Conservation (phyloP, 2,329 filamentous ascomycete genomes). For the Penicillium sp. region DNA sequence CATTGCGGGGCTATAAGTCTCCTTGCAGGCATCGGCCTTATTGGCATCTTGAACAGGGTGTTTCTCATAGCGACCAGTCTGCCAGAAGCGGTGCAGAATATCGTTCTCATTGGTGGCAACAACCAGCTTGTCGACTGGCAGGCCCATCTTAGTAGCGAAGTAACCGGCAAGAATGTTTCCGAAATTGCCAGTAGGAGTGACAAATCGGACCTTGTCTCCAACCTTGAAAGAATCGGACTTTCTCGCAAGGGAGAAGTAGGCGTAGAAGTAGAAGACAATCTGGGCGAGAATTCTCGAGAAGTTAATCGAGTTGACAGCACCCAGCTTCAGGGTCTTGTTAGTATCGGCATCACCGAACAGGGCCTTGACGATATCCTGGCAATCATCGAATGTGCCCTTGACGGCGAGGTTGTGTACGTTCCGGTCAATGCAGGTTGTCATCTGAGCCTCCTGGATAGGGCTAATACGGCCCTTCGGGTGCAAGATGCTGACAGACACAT, state of each 20-base stretch:
- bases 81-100: slow-evolving; percentile 91
- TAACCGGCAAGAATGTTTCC: slow-evolving; percentile 87
- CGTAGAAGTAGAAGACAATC: slow-evolving; percentile 95
- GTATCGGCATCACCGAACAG: slow-evolving; percentile 83
- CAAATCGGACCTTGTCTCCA: slow-evolving; percentile 68
- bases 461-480: slow-evolving; percentile 71
- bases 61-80: slow-evolving; percentile 84
- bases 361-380: slow-evolving; percentile 93
- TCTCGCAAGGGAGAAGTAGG: slow-evolving; percentile 77
- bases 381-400: slow-evolving; percentile 91
- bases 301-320: slow-evolving; percentile 69
- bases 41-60: slow-evolving; percentile 51
- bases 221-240: slow-evolving; percentile 57
- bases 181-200: slow-evolving; percentile 95
- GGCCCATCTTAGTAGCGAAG: slow-evolving; percentile 86
- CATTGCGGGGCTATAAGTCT: slow-evolving; percentile 94
- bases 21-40: slow-evolving; percentile 68
- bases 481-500: slow-evolving; percentile 94
- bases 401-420: slow-evolving; percentile 94
- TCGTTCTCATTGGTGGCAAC: slow-evolving; percentile 95
- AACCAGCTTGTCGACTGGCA: slow-evolving; percentile 83
- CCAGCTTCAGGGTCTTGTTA: slow-evolving; percentile 79
- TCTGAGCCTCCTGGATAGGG: neutral
- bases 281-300: slow-evolving; percentile 90
- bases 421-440: slow-evolving; percentile 53